Percentiles rank a stretch among this genome's conserved stretches.
Evolutionary conservation across 2,329 filamentous ascomycete genomes (phyloP).

Genomic region (Aspergillus japonicus): DNA sequence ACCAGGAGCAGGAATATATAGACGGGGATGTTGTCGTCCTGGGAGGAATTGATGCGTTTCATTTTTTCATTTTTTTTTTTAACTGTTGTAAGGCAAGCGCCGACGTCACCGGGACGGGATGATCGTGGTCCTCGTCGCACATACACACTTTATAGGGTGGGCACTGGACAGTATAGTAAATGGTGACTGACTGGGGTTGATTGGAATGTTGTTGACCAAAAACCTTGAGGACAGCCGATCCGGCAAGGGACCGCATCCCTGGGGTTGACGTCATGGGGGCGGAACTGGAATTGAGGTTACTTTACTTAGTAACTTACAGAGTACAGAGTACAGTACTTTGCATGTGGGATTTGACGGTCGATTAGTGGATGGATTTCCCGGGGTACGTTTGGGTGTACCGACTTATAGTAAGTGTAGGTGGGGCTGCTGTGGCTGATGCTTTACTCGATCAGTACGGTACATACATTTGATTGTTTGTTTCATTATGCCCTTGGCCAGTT

Average conservation of each 20-base stretch:
- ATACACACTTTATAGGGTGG: neutral
- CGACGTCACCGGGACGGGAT: conserved; percentile 20
- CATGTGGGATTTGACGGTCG: neutral
- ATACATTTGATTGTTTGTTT: no score
- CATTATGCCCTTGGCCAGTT: no score
- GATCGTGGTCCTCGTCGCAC: no score
- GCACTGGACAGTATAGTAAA: neutral
- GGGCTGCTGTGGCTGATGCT: neutral
- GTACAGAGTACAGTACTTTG: no score
- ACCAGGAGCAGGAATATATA: conserved; percentile 31
- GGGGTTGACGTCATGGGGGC: neutral
- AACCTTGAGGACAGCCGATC: neutral
- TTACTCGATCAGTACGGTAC: no score
- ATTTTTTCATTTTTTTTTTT: conserved; percentile 10
- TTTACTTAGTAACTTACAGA: no score
- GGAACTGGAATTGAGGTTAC: no score
- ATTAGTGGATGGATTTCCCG: neutral
- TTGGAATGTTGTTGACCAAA: neutral
- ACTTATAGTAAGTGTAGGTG: no score
- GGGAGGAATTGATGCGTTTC: conserved; percentile 25
- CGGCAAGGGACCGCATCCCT: neutral
- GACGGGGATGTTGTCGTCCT: conserved; percentile 27
- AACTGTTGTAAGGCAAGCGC: neutral
- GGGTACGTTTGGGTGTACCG: neutral
- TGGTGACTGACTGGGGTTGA: no score